phyloP scores from a whole-genome alignment of 192 early-diverging fungal species.

The Funneliformis mosseae region DNA sequence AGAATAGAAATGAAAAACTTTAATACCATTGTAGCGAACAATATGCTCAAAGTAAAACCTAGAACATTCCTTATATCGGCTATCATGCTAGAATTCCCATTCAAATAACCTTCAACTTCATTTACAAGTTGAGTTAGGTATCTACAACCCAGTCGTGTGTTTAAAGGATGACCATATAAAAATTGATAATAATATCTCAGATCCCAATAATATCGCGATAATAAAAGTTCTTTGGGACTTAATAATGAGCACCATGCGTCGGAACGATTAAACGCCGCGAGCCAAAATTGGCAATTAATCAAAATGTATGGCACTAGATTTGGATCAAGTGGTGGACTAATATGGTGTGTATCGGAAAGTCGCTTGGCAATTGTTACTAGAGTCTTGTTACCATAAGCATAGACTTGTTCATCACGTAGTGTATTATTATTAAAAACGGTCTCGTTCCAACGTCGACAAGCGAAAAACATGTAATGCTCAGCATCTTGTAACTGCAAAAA shows the following conservation, averaged over 20 bases:
- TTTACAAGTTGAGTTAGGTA: constrained; percentile 12
- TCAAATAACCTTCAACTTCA: constrained; percentile 13
- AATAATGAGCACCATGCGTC: not conserved
- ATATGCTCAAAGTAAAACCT: not conserved
- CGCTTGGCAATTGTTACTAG: not conserved
- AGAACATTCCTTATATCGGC: constrained; percentile 15
- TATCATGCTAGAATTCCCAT: not conserved
- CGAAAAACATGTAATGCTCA: not conserved
- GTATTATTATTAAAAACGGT: not conserved
- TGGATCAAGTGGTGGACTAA: constrained; percentile 15
- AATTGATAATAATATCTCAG: not conserved
- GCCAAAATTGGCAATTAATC: not conserved
- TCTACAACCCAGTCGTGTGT: not conserved
- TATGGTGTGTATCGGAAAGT: not conserved
- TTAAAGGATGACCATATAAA: not conserved
- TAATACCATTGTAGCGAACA: too few species aligned
- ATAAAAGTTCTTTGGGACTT: not conserved
- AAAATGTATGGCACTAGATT: not conserved
- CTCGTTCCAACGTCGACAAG: not conserved
- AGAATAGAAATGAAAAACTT: not conserved
- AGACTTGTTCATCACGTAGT: not conserved
- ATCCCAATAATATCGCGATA: constrained; percentile 5
- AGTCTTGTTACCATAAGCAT: not conserved
- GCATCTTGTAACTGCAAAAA: not conserved
- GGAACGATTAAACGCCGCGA: too few species aligned